These are phyloP conservation scores for Cordyceps pruinosa DNA, from an alignment of 2,329 filamentous ascomycete genomes.

Conservation along the genomic window DNA sequence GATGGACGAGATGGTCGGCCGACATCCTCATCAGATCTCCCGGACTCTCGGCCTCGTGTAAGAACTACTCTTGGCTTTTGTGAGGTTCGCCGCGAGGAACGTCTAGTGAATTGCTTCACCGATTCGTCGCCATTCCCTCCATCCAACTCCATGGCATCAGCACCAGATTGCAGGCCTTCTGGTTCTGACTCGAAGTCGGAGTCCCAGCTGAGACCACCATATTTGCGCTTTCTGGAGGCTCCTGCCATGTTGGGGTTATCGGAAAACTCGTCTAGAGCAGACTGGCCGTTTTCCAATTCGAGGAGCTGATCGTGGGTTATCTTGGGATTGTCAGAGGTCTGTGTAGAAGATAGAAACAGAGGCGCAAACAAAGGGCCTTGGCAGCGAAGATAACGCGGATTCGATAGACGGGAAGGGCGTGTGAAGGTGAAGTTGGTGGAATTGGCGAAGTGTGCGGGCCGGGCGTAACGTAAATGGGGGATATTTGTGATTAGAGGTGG, in stretches of 20 bases:
- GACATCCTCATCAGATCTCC: background rate
- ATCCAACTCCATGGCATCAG: slow-evolving; percentile 23
- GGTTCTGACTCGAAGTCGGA: slow-evolving; percentile 19
- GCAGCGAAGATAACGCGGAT: background rate
- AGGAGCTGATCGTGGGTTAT: slow-evolving; percentile 25
- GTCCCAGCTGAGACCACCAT: slow-evolving; percentile 23
- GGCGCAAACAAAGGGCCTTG: background rate
- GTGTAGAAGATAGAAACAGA: background rate
- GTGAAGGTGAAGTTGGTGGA: background rate
- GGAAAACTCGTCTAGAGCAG: slow-evolving; percentile 21
- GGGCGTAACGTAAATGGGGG: no score
- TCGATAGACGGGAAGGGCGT: background rate
- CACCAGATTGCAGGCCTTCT: slow-evolving; percentile 16
- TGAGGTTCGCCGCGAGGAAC: slow-evolving; percentile 9
- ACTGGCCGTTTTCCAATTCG: slow-evolving; percentile 26
- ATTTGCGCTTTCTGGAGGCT: slow-evolving; percentile 26
- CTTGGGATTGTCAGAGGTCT: slow-evolving; percentile 18
- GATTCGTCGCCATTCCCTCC: slow-evolving; percentile 20
- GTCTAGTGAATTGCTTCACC: background rate
- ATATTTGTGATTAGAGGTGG: background rate
- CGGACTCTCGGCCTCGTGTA: background rate
- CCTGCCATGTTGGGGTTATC: slow-evolving; percentile 16
- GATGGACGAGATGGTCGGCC: background rate
- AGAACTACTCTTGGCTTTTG: slow-evolving; percentile 9
- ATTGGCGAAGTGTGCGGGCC: background rate